A percentile compares a stretch with the other conserved stretches of the same genome.
phyloP scores from a whole-genome alignment of 805 yeast genomes.

The Metahyphopichia silvanorum region DNA sequence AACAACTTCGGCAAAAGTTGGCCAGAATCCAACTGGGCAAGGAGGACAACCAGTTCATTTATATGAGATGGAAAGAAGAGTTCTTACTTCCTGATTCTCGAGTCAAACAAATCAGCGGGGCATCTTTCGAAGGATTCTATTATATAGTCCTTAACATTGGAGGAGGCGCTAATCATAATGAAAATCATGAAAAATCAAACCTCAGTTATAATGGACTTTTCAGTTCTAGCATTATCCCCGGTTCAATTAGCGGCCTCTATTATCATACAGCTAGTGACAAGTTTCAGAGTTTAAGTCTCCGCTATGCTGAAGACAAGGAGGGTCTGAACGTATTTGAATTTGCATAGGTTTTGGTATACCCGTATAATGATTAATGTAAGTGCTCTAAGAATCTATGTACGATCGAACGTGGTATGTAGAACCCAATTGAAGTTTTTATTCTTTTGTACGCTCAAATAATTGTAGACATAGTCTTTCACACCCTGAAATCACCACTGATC shows the following conservation, averaged over 20 bases:
- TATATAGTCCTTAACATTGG: conserved; percentile 79
- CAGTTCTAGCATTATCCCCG: conserved; percentile 39
- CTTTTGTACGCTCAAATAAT: no score
- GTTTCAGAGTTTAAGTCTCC: conserved; percentile 71
- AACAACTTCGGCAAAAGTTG: conserved; percentile 23
- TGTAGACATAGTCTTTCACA: no score
- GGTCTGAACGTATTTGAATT: conserved; percentile 23
- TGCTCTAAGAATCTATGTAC: no score
- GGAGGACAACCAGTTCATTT: conserved; percentile 41
- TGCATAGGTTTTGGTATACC: no score
- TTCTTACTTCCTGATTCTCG: conserved; percentile 78
- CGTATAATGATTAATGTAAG: no score
- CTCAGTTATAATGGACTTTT: conserved; percentile 3
- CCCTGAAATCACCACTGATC: no score
- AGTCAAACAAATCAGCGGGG: conserved; percentile 60
- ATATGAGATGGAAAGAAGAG: conserved; percentile 95
- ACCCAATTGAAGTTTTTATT: no score
- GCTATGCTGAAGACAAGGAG: conserved; percentile 50
- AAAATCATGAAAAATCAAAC: conserved; percentile 5
- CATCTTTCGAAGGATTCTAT: conserved; percentile 91
- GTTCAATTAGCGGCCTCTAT: conserved; percentile 75
- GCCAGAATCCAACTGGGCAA: conserved; percentile 26
- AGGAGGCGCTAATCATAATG: conserved; percentile 6
- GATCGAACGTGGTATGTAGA: no score
- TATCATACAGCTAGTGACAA: conserved; percentile 78